These are phyloP conservation scores for Helotiales sp. DNA, from an alignment of 2,329 filamentous ascomycete genomes.

Conservation along the genomic window DNA sequence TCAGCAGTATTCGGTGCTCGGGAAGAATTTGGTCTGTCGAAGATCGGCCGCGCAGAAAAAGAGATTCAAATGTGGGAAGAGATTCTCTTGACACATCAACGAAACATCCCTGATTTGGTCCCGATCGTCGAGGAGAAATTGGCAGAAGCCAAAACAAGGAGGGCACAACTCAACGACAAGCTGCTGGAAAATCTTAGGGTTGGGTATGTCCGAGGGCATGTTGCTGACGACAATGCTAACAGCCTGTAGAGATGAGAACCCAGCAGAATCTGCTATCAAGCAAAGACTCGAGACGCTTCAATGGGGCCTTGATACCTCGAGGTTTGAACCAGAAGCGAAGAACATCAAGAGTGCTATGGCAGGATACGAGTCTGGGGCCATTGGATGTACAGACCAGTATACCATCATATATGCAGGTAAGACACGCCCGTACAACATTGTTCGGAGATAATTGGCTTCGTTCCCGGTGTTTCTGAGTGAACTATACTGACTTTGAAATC, in stretches of 20 bases:
- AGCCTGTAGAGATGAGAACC: constrained; percentile 7
- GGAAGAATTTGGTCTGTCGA: constrained; percentile 19
- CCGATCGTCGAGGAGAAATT: constrained; percentile 13
- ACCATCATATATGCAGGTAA: constrained; percentile 45
- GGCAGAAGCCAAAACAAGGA: constrained; percentile 6
- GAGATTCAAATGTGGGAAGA: constrained; percentile 20
- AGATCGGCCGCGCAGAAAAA: constrained; percentile 14
- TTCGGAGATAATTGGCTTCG: too few species aligned
- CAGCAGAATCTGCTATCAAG: constrained; percentile 30
- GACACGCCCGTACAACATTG: too few species aligned
- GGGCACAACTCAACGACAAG: constrained; percentile 32
- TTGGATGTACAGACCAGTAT: constrained; percentile 41
- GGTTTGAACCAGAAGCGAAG: constrained; percentile 38
- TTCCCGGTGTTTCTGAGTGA: too few species aligned
- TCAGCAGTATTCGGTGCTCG: constrained; percentile 13
- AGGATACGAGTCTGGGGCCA: constrained; percentile 42
- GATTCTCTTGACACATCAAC: constrained; percentile 11
- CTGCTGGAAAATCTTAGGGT: constrained; percentile 35
- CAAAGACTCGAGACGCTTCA: constrained; percentile 37
- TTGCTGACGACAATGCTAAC: constrained; percentile 12
- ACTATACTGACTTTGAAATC: too few species aligned
- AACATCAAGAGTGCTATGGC: constrained; percentile 45
- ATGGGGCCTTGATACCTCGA: constrained; percentile 34
- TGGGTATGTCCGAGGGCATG: constrained; percentile 22
- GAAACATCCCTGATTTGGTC: constrained; percentile 12